A percentile compares a stretch with the other conserved stretches of the same genome.
These are phyloP conservation scores for Durotheca rogersii DNA, from an alignment of 495 filamentous ascomycete genomes.

Conservation along the genomic window DNA sequence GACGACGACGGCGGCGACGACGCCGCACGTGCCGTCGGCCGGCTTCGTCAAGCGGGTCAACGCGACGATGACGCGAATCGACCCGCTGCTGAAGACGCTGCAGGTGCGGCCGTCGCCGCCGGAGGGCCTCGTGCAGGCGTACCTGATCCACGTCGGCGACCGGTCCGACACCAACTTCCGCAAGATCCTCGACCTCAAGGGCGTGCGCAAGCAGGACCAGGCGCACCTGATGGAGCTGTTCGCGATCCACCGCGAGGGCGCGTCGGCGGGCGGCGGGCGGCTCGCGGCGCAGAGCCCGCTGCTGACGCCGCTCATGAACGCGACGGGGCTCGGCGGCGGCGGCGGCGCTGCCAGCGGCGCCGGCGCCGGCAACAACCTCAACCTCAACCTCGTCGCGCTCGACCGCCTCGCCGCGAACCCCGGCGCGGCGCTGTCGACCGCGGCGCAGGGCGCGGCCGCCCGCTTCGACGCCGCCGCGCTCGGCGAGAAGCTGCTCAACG, in stretches of 20 bases:
- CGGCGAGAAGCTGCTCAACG: slow-evolving; percentile 73
- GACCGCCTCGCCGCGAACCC: slow-evolving; percentile 8
- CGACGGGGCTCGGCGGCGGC: slow-evolving; percentile 39
- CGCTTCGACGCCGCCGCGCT: slow-evolving; percentile 77
- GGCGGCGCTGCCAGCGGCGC: slow-evolving; percentile 36
- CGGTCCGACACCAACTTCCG: slow-evolving; percentile 90
- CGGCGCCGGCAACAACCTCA: slow-evolving; percentile 21
- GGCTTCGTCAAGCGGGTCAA: slow-evolving; percentile 87
- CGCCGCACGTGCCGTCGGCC: slow-evolving; percentile 50
- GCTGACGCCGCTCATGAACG: slow-evolving; percentile 60
- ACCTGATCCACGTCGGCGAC: slow-evolving; percentile 91
- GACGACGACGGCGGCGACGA: slow-evolving; percentile 39
- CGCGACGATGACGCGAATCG: slow-evolving; percentile 78
- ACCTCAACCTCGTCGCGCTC: slow-evolving; percentile 5
- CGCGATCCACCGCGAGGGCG: slow-evolving; percentile 69
- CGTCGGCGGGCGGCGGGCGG: slow-evolving; percentile 56
- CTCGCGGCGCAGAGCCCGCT: slow-evolving; percentile 60
- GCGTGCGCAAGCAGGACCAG: slow-evolving; percentile 81
- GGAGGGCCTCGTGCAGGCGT: slow-evolving; percentile 94
- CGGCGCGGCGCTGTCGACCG: slow-evolving; percentile 22
- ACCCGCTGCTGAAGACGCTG: slow-evolving; percentile 91
- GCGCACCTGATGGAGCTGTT: slow-evolving; percentile 83
- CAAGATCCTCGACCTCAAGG: slow-evolving; percentile 92
- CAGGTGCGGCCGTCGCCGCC: slow-evolving; percentile 89
- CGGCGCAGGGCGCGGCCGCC: slow-evolving; percentile 47